These are phyloP conservation scores for Pythium volutum DNA, from an alignment of 352 stramenopile species.

Conservation along the genomic window DNA sequence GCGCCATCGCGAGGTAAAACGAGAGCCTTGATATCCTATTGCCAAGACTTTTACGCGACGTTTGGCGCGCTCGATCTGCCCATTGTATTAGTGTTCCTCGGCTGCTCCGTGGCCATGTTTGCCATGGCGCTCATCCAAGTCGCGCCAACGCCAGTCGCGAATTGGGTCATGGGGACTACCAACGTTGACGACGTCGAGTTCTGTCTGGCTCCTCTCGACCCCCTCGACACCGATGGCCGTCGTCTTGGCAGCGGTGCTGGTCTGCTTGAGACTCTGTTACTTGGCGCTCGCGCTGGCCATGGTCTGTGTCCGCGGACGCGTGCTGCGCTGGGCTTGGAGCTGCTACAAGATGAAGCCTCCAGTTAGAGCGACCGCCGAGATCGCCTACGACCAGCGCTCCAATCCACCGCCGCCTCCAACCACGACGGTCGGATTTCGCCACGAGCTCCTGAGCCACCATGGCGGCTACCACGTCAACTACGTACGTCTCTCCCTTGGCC, in stretches of 20 bases:
- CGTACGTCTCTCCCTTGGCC: no score
- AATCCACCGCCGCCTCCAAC: neutral
- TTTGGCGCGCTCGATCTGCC: conserved; percentile 13
- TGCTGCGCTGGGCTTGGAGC: neutral
- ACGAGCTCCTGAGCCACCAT: conserved; percentile 7
- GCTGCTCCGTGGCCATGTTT: conserved; percentile 10
- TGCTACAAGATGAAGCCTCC: neutral
- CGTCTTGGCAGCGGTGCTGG: conserved; percentile 8
- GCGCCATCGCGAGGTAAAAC: neutral
- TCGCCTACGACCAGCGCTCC: neutral
- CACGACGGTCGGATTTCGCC: neutral
- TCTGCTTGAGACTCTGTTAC: conserved; percentile 11
- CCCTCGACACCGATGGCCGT: neutral
- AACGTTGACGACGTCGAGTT: conserved; percentile 22
- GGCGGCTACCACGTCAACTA: conserved; percentile 23
- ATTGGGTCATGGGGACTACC: conserved; percentile 24
- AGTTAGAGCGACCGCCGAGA: neutral
- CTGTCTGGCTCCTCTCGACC: conserved; percentile 24
- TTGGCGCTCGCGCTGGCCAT: conserved; percentile 15
- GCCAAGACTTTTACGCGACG: conserved; percentile 3
- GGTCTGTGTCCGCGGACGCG: conserved; percentile 14
- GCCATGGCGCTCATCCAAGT: conserved; percentile 17
- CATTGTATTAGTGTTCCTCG: conserved; percentile 17
- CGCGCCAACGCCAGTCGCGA: conserved; percentile 18
- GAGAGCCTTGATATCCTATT: neutral